Evolutionary conservation across 257 asterid genomes (phyloP).

Genomic region (Solanum neorickii): DNA sequence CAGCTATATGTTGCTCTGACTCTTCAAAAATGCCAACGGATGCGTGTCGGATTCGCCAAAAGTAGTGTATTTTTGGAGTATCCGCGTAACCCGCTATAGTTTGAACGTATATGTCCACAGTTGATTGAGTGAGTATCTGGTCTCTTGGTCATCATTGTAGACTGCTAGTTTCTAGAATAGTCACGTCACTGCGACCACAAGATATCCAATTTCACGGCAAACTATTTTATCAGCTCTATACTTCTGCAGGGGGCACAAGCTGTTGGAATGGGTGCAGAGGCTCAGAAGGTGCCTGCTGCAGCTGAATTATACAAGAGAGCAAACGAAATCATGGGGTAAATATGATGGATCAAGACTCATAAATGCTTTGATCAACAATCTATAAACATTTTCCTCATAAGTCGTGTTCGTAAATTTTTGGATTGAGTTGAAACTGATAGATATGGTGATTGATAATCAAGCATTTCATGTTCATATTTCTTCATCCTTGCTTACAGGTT

Average conservation of each 20-base stretch:
- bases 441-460: background rate
- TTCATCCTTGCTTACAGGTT: slow-evolving; percentile 29
- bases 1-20: background rate
- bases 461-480: background rate
- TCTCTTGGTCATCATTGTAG: background rate
- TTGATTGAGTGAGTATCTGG: background rate
- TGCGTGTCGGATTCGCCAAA: too few relatives aligned
- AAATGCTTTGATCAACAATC: background rate
- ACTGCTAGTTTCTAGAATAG: background rate
- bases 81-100: too few relatives aligned
- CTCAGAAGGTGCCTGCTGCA: slow-evolving; percentile 93
- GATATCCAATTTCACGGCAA: background rate
- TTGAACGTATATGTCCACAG: background rate
- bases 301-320: slow-evolving; percentile 79
- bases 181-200: background rate
- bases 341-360: background rate
- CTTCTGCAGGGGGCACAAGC: slow-evolving; percentile 88
- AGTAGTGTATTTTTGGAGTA: too few relatives aligned
- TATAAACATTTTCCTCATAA: background rate
- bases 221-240: slow-evolving; percentile 5
- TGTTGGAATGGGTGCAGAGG: slow-evolving; percentile 94
- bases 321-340: slow-evolving; percentile 78
- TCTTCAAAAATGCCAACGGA: too few relatives aligned
- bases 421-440: background rate
- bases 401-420: background rate